Evolutionary conservation across 768 basidiomycete species (phyloP).

Genomic region (Tephrocybe sp.): DNA sequence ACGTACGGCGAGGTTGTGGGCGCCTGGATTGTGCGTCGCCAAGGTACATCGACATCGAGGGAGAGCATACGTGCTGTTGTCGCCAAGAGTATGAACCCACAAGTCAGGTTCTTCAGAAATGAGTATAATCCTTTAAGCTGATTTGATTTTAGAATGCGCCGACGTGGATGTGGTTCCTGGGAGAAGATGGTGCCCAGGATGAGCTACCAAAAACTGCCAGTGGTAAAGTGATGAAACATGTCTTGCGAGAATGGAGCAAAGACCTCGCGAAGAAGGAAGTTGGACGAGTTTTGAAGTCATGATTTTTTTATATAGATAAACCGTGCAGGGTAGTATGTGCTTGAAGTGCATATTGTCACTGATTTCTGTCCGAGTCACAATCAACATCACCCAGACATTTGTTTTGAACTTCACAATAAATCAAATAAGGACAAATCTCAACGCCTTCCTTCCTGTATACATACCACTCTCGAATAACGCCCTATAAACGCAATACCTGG

Average conservation of each 20-base stretch:
- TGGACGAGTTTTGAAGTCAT: constrained; percentile 42
- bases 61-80: constrained; percentile 59
- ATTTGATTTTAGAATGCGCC: constrained; percentile 61
- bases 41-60: constrained; percentile 38
- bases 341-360: no score
- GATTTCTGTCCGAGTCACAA: no score
- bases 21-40: constrained; percentile 67
- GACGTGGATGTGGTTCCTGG: constrained; percentile 81
- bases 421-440: no score
- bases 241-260: constrained; percentile 68
- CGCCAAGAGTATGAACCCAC: constrained; percentile 68
- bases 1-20: constrained; percentile 81
- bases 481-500: constrained; percentile 9
- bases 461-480: no score
- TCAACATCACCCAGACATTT: no score
- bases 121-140: neutral
- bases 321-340: no score
- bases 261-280: constrained; percentile 46
- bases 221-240: constrained; percentile 84
- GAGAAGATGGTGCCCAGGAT: constrained; percentile 54
- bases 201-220: constrained; percentile 86
- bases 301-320: no score
- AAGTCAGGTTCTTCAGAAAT: constrained; percentile 43
- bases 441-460: no score
- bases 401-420: no score